Evolutionary conservation across 768 basidiomycete genomes (phyloP).

Genomic region (Tricholoma terreum): DNA sequence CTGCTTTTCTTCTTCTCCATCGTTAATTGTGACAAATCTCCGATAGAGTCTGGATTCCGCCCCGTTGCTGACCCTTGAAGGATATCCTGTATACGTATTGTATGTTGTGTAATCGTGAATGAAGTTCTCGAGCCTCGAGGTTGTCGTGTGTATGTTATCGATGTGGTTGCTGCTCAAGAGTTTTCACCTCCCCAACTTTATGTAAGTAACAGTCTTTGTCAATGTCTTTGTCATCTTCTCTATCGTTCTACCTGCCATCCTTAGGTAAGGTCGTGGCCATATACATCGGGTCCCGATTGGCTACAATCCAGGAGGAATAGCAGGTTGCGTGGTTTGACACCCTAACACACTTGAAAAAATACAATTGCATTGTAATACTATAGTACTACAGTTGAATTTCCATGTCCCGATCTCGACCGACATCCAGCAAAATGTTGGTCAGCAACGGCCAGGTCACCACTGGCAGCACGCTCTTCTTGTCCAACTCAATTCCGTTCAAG

Average conservation of each 20-base stretch:
- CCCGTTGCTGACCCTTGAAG: not conserved
- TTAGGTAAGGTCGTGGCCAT: no score
- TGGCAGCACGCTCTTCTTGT: not conserved
- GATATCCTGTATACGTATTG: slow-evolving; percentile 2
- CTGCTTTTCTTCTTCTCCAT: not conserved
- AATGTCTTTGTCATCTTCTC: slow-evolving; percentile 39
- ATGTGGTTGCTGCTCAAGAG: slow-evolving; percentile 30
- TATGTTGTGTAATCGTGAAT: not conserved
- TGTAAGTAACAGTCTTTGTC: slow-evolving; percentile 35
- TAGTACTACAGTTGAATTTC: not conserved
- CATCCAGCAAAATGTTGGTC: slow-evolving; percentile 6
- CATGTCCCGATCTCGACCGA: not conserved
- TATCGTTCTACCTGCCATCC: not conserved
- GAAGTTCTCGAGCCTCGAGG: not conserved
- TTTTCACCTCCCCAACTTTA: slow-evolving; percentile 25
- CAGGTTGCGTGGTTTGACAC: no score
- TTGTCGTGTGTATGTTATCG: slow-evolving; percentile 1
- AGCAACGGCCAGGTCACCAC: slow-evolving; percentile 14
- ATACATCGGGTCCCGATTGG: no score
- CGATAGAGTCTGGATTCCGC: not conserved
- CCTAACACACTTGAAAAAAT: no score
- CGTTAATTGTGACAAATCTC: not conserved
- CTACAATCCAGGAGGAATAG: no score
- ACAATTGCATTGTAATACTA: not conserved
- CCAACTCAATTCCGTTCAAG: slow-evolving; percentile 2